Evolutionary conservation across 495 filamentous ascomycete species (phyloP), one percentile per base, ranked within the genome.

Genomic region (Neurospora pannonica): DNA sequence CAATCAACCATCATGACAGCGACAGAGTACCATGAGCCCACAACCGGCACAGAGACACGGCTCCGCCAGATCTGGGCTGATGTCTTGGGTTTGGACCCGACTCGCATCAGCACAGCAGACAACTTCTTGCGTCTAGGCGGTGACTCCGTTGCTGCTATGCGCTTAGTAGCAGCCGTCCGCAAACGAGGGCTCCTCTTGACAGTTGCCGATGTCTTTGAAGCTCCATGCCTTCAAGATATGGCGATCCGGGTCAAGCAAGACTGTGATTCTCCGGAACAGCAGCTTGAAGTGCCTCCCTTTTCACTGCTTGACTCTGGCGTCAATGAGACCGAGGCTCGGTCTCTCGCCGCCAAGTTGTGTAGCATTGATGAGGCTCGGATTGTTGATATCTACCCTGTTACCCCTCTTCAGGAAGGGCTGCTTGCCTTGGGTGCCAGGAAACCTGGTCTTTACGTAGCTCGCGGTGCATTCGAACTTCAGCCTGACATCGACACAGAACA

Each of bases 111-210:
- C 19, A 43, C 84, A 36, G 77, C 86, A 21, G 81, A 86, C 72
- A 86, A 77, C 71, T 82, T 82, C 74, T 79, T 82, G 72, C 75
- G 74, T 1, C 75, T 82, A 0, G 80, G 80, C 9, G 80, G 80
- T 19, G 79, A 82, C 24, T 81, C 80, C 3, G 73, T 82, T 37
- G 74, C 77, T 11, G 80, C 80, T n/a, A 81, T 82, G 80, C 89
- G 87, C 74, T 83, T 93, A 60, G 90, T 89, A 15, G 85, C 88
- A 10, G 85, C 85, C 67, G 85, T 87, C 31, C 87, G 82, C 42
- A 76, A 75, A 4, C 82, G 84, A 31, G 86, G 86, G 3, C 67
- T 90, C 31, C 79, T 81, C 21, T 78, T 92, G 43, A 87, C 87
- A 1, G 89, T 91, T 8, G 85, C 86, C 0, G 78, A 79, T 38